Base-by-base conservation (phyloP, 441 rosid species). In the Mallotus repandus region DNA sequence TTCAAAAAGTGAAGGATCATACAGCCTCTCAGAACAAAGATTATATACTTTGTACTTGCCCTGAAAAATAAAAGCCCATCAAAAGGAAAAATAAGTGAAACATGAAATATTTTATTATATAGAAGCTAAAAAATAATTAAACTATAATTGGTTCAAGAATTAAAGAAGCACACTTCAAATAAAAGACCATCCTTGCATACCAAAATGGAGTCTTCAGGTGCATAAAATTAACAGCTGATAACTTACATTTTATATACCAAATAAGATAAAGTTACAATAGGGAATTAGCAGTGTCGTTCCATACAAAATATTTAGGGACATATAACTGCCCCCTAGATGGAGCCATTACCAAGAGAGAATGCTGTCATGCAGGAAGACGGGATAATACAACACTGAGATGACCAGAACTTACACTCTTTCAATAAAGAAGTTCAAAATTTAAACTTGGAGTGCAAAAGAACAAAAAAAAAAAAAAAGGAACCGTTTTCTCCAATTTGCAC, bases 21-120 rank as follows among this genome's bases (percentile, higher is more conserved):
- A 94, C 53, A 94, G 85, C 85, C 98, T 87, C 87, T 92, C 97
- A 43, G 91, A 90, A 80, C 98, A 94, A 82, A 94, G 97, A 77
- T 94, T 94, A 82, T 94, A 94, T 9, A 94, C 98, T 82, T 94
- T 94, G 86, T 94, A 94, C 83, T 92, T 91, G 72, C 74, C 93
- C 98, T 94, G 87, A 79, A 83, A 48, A 66, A 63, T 71, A 22
- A 61, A 78, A 71, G 68, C 46, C 49, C 29, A 56, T 35, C 55
- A 41, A 65, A 75, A 46, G 66, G 22, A 69, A 25, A 67, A 29
- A 68, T 35, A 48, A 43, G 22, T 46, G 12, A 11, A 64, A 32
- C 15, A 68, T 19, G 45, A 48, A 68, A 72, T 38, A 29, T 66
- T 65, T 53, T 5, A 13, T 62, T 32, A 65, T 19, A 13, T 29